phyloP scores from a whole-genome alignment of 352 stramenopile genomes.

The Pythium phragmitis region DNA sequence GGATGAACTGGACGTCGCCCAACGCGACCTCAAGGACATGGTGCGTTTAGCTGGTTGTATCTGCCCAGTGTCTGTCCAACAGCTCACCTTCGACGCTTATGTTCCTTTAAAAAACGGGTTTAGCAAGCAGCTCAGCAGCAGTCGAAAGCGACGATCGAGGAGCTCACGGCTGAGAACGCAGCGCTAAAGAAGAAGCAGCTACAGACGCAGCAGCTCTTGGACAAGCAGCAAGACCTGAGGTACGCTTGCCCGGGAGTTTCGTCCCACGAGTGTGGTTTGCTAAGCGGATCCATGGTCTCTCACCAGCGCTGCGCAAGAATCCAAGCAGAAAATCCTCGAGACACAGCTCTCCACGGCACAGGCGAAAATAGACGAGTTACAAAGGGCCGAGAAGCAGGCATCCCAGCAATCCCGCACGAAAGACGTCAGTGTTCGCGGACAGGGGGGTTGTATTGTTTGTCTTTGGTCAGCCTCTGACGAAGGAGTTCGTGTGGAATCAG shows the following conservation, averaged over 20 bases:
- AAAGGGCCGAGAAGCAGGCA: conserved; percentile 60
- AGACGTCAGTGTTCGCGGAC: conserved; percentile 34
- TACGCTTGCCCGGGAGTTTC: conserved; percentile 12
- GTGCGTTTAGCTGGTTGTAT: conserved; percentile 24
- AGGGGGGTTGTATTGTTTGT: no score
- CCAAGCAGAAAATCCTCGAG: conserved; percentile 72
- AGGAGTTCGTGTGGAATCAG: conserved; percentile 23
- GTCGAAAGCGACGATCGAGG: conserved; percentile 45
- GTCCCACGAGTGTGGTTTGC: not conserved
- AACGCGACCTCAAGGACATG: conserved; percentile 41
- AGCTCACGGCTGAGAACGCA: conserved; percentile 47
- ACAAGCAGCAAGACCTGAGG: conserved; percentile 78
- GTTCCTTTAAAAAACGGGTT: not conserved
- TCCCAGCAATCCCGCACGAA: conserved; percentile 75
- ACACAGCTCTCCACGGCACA: conserved; percentile 52
- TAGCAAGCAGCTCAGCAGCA: conserved; percentile 41
- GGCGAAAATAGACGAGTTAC: conserved; percentile 46
- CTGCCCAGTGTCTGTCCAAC: not conserved
- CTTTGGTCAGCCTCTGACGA: not conserved
- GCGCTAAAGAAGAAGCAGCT: conserved; percentile 53
- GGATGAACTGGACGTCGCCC: conserved; percentile 54
- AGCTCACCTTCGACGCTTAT: not conserved
- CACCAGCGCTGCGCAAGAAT: conserved; percentile 57
- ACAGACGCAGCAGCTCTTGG: conserved; percentile 64
- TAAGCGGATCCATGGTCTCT: not conserved